Base-by-base conservation (phyloP, 257 asterid genomes). In the Penstemon newberryi region DNA sequence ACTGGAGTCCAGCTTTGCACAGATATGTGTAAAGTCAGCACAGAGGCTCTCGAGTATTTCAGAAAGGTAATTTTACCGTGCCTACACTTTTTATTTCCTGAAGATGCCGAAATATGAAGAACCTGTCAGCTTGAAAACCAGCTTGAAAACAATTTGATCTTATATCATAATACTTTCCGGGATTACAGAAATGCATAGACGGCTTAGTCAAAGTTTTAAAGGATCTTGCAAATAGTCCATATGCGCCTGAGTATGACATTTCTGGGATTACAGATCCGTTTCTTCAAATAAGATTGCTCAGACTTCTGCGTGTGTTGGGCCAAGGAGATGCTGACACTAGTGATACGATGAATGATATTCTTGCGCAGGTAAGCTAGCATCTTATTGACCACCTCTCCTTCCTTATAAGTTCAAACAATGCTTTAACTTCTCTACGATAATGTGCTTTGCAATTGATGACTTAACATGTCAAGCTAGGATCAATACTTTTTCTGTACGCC, bases 231-330 rank as follows among this genome's bases (percentile, higher is more conserved):
- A 94, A 89, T 85, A 91, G 99, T 82, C 88, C 99, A 75, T 91
- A 91, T 80, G 89, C 98, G 41, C 98, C 96, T 15, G 99, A 91
- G 77, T 94, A 94, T 60, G 99, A 94, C 65, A 59, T 94, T 76
- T 84, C 98, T 58, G 98, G 99, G 78, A 91, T 94, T 68, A 54
- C 93, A 43, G 99, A 94, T 75, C 99, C 99, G 75, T 94, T 89
- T 75, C 96, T 94, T 57, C 99, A 94, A 42, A 84, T 89, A 79
- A 78, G 88, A 78, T 83, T 94, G 89, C 90, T 94, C 74, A 89
- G 38, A 83, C 86, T 94, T 70, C 79, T 94, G 84, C 80, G 83
- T 49, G 89, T 92, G 56, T 78, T 94, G 82, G 99, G 99, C 71
- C 88, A 86, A 69, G 97, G 89, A 79, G 94, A 91, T 87, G 88